These are phyloP conservation scores for Symbiodinium pilosum DNA, from an alignment of 73 alveolate genomes.

Conservation along the genomic window DNA sequence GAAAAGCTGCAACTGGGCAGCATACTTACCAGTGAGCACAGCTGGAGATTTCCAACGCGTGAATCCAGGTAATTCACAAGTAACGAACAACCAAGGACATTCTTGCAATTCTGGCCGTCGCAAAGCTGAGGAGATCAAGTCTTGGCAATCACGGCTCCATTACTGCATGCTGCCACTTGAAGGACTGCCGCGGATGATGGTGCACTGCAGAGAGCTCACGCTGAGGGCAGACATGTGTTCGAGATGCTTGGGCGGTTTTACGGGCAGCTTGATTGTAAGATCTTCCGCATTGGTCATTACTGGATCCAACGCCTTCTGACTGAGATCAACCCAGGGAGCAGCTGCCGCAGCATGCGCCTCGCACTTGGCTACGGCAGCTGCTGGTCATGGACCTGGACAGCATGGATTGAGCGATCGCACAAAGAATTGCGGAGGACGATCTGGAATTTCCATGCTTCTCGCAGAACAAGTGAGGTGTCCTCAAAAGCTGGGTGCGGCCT, in stretches of 20 bases:
- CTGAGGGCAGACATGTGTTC: neutral
- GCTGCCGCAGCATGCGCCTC: neutral
- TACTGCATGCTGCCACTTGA: neutral
- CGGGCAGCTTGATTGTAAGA: neutral
- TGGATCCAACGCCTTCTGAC: neutral
- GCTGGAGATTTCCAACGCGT: too few relatives aligned
- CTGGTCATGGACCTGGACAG: slow-evolving; percentile 1
- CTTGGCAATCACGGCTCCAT: too few relatives aligned
- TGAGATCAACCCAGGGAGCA: neutral
- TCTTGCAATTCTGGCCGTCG: neutral
- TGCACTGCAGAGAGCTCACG: neutral
- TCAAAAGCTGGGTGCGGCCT: too few relatives aligned
- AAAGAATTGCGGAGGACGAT: too few relatives aligned
- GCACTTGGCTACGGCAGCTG: neutral
- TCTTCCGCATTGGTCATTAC: neutral
- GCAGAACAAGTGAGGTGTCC: too few relatives aligned
- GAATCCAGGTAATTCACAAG: too few relatives aligned
- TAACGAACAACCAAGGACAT: neutral
- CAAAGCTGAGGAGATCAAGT: neutral
- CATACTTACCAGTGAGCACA: neutral
- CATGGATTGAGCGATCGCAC: neutral
- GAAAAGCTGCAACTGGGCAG: slow-evolving; percentile 10
- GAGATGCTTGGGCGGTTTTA: neutral
- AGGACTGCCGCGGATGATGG: neutral
- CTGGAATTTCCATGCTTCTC: too few relatives aligned